Base-by-base conservation (phyloP, 495 filamentous ascomycete genomes). In the Thermochaetoides thermophila region DNA sequence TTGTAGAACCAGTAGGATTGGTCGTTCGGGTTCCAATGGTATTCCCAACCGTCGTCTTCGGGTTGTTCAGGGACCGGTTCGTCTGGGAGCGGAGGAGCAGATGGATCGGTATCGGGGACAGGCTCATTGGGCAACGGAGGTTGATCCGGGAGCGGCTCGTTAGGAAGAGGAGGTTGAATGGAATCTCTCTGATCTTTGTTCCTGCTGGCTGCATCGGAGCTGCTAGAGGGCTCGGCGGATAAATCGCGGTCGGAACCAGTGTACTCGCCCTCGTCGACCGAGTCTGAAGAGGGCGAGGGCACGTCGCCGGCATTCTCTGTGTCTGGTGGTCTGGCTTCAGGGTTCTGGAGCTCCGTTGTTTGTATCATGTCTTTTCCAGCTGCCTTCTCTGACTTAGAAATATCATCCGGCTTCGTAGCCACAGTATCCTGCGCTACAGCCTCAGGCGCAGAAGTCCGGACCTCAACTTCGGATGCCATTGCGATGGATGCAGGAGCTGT, bases 1-100 rank as follows among this genome's bases (percentile, higher is more conserved):
- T 94, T 96, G 64, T 81, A 81, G 63, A 94, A 96, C 59, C 89
- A 94, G 51, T 72, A 95, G 7, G 75, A 67, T 35, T 76, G 64
- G 0, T 69, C 68, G 17, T 54, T 69, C 15, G 64, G 57, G 47
- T 91, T 83, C 84, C 84, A 96, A 36, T 86, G 62, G 16, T 74
- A 74, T 31, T 78, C 74, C 86, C 86, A 96, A 34, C 86, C 86
- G 50, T 96, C 86, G 42, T 92, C 83, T 40, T 57, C 37, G n/a
- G n/a, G n/a, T 17, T 49, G 45, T 20, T 50, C 44, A 7, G 61
- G 53, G 9, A 47, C 42, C n/a, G 60, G 55, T 43, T 58, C 55
- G 22, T 44, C 40, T 22, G 60, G 55, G 8, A 59, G 43, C 6
- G 62, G 57, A 4, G 66, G 59, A 12, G 49, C 39, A 32, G 18